Base-by-base conservation (phyloP, 352 stramenopile genomes). In the Phytophthora europaea region DNA sequence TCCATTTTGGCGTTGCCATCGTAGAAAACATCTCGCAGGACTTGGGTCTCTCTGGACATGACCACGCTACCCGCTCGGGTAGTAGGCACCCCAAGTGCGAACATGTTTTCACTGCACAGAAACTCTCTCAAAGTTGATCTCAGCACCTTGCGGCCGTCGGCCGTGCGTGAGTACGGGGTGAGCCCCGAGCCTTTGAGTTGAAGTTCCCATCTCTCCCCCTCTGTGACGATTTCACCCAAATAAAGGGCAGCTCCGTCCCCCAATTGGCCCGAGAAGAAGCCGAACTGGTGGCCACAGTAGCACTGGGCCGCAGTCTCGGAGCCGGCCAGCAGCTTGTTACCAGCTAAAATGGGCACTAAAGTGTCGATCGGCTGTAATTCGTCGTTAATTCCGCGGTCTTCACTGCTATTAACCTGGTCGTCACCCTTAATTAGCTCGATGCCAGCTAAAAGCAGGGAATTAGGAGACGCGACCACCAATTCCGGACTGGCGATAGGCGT, bases 91-190 rank as follows among this genome's bases (percentile, higher is more conserved):
- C 93, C 90, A 0, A 99, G 83, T 26, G 89, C 87, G 71, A 98
- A 90, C 96, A 99, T 99, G 47, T 98, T 91, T 80, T 99, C 97
- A 65, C 87, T 98, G 10, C 94, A 97, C 4, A 99, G 78, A 71
- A 99, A 99, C 87, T 99, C 98, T 51, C 98, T 87, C 65, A 99
- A 89, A 33, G 93, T 98, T 3, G 95, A 99, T 48, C 98, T 82
- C 47, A 94, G 66, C 26, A 96, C 96, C 70, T 98, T 98, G 23
- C 98, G 83, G 40, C 98, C 97, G 76, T 99, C 97, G 1, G 93
- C 97, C 28, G 89, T 92, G 40, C 98, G 87, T 56, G 95, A 99
- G 79, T 97, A 99, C 3, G 97, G 97, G 3, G 98, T 99, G 59
- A 89, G 90, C 0, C 98, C 98, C 2, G 92, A 95, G 9, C 98